Base-by-base conservation (phyloP, 257 asterid species). In the Primulina huaijiensis region DNA sequence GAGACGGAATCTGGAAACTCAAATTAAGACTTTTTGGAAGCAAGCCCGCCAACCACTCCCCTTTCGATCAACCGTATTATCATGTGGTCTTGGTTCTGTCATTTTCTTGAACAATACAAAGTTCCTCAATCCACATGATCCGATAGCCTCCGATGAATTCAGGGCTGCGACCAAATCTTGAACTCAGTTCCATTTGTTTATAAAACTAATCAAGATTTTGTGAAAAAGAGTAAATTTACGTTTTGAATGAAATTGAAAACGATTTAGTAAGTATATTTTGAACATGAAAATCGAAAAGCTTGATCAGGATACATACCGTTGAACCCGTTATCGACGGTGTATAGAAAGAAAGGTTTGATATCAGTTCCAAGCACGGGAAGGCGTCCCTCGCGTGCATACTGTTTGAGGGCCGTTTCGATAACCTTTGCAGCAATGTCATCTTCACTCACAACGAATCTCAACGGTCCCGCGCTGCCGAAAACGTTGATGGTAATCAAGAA, bases 381-480 rank as follows among this genome's bases (percentile, higher is more conserved):
- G 12, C 89, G 76, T 8, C 83, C 73, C 78, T 82, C 80, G 1
- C 85, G 78, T 33, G 74, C 80, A 19, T 81, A 84, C 33, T 59
- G n/a, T 30, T 77, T 84, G 5, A 84, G 65, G 25, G 81, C 78
- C 0, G 76, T 71, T 0, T 67, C 68, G 31, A 84, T 76, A 11
- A 84, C 89, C 56, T 10, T 59, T n/a, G 58, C 66, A 38, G 78
- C 85, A 16, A 30, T 64, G 59, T 84, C 89, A 40, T 76, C 74
- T 50, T 75, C 82, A 7, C 38, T 77, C 29, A 72, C 85, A 0
- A 84, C 67, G 56, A 82, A 77, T 64, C 83, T 82, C 25, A 84
- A 8, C 2, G 84, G 87, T 14, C 89, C 86, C 4, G 82, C 66
- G 46, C 88, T 83, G 6, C 88, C 86, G 8, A 75, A 62, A 11